phyloP scores from a whole-genome alignment of 2,329 filamentous ascomycete genomes.

The Hypoxylon sp. region DNA sequence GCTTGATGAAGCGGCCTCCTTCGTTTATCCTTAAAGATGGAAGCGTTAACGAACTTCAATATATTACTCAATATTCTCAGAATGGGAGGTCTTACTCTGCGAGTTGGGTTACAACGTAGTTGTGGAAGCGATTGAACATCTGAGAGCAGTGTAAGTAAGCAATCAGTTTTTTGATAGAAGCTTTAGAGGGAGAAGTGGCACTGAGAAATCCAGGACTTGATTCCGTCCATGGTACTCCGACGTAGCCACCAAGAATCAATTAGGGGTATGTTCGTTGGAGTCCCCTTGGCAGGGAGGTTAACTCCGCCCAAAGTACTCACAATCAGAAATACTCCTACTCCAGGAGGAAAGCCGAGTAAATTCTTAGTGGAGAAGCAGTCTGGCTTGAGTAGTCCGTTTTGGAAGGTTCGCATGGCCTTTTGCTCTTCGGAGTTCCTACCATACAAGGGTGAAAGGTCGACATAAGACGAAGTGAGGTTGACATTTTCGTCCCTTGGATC shows the following conservation, averaged over 20 bases:
- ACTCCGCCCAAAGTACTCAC: conserved; percentile 37
- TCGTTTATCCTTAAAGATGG: conserved; percentile 75
- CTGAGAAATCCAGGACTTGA: background rate
- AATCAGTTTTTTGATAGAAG: conserved; percentile 16
- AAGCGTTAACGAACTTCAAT: background rate
- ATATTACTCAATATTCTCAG: background rate
- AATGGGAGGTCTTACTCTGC: conserved; percentile 58
- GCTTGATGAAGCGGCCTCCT: conserved; percentile 78
- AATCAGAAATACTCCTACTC: conserved; percentile 76
- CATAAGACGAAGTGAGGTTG: conserved; percentile 74
- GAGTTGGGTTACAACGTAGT: conserved; percentile 82
- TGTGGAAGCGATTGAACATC: conserved; percentile 88
- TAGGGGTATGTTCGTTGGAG: no score
- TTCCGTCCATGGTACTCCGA: background rate
- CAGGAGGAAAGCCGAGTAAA: conserved; percentile 76
- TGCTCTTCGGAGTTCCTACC: conserved; percentile 77
- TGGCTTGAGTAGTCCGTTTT: conserved; percentile 77
- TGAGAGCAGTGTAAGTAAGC: conserved; percentile 8
- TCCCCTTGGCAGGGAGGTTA: no score
- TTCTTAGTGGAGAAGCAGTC: conserved; percentile 79
- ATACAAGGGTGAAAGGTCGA: conserved; percentile 79
- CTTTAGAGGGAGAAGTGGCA: background rate
- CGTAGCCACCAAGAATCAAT: background rate
- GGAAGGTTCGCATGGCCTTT: conserved; percentile 75
- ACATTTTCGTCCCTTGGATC: conserved; percentile 55